Conservation (phyloP, 2,329 filamentous ascomycete genomes). For the Monosporascus sp. region DNA sequence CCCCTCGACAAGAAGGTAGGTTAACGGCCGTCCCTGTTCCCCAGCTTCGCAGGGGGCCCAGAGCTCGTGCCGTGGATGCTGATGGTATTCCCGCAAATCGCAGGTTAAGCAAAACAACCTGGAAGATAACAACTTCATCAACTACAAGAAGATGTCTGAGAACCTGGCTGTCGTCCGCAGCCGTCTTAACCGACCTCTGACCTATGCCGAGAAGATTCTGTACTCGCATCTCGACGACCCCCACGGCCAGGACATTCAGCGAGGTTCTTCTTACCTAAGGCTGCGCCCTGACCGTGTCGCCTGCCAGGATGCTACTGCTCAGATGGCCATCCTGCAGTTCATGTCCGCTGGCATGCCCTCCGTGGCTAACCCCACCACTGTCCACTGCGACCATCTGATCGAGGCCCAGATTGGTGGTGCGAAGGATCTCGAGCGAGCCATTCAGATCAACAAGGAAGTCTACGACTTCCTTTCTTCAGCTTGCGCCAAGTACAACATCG, state of each 20-base stretch:
- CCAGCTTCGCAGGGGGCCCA: neutral
- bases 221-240: slow-evolving; percentile 99
- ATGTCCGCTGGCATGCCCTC: slow-evolving; percentile 97
- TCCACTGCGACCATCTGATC: slow-evolving; percentile 99
- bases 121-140: slow-evolving; percentile 96
- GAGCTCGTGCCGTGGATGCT: slow-evolving; percentile 10
- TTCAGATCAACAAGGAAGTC: slow-evolving; percentile 97
- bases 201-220: slow-evolving; percentile 96
- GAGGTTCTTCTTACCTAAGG: slow-evolving; percentile 92
- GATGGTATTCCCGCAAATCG: slow-evolving; percentile 20
- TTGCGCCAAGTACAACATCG: slow-evolving; percentile 99
- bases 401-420: slow-evolving; percentile 90
- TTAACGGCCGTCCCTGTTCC: slow-evolving; percentile 3
- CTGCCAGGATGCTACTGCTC: slow-evolving; percentile 98
- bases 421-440: slow-evolving; percentile 88
- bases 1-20: slow-evolving; percentile 83
- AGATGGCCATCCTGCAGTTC: slow-evolving; percentile 99
- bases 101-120: slow-evolving; percentile 91
- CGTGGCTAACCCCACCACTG: slow-evolving; percentile 89
- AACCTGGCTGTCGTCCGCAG: slow-evolving; percentile 86
- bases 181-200: slow-evolving; percentile 88
- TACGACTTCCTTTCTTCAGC: slow-evolving; percentile 94
- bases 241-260: slow-evolving; percentile 91
- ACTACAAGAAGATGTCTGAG: slow-evolving; percentile 99
- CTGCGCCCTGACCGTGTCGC: slow-evolving; percentile 95